Base-by-base conservation (phyloP, 495 filamentous ascomycete genomes). In the Talaromyces nanjingensis region DNA sequence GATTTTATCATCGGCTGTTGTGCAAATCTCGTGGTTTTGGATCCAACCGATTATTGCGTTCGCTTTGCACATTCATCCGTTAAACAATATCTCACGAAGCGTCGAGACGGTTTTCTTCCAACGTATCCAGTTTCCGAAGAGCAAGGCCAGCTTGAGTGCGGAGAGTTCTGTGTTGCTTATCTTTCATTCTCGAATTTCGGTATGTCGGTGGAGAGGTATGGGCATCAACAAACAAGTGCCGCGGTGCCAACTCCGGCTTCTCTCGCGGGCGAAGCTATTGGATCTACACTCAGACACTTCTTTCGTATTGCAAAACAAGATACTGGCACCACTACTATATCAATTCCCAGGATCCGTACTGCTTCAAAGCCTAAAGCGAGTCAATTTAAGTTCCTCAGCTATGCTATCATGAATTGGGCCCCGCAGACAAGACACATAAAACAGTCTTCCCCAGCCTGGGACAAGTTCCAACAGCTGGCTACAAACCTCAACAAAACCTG, bases 11-110 rank as follows among this genome's bases (percentile, higher is more conserved):
- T 77, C 12, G 67, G 72, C 18, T 68, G 67, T 11, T 76, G 72
- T 66, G 68, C 64, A n/a, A 75, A 73, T 55, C 66, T 78, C 20
- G 65, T 76, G 22, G 65, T 74, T 18, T 27, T 70, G 11, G 74
- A 76, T 60, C 59, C 63, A 9, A 53, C 63, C 27, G 63, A 70
- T 20, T 14, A 42, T 8, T 68, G 55, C 34, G 70, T 73, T 9
- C 73, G 71, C 11, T 76, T 76, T 47, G 75, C 72, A 53, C 74
- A 77, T 66, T 63, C 72, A 7, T 74, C 75, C 22, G 67, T 76
- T 6, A 69, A 64, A 31, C 64, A 71, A 62, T 75, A 68, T 67
- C 66, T 76, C n/a, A 45, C 63, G 6, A 65, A 68, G 9, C 39
- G 63, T 65, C 63, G n/a, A 42, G 42, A 34, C 14, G 16, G 3